Base-by-base conservation (phyloP, 306 rosid genomes). In the Cucurbita pepo region DNA sequence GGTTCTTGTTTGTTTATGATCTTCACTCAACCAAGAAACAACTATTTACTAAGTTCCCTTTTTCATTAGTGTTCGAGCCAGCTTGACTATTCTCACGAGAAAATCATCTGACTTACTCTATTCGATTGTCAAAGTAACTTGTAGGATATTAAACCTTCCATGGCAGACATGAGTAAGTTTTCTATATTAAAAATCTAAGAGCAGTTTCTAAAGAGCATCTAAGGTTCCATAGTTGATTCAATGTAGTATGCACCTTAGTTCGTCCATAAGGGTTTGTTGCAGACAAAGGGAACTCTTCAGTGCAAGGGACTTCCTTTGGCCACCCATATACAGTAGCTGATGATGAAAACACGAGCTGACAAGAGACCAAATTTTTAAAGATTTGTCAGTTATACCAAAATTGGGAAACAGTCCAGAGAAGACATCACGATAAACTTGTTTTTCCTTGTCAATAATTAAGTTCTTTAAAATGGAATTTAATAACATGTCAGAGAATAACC, bases 261-360 rank as follows among this genome's bases (percentile, higher is more conserved):
- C 93, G 86, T 62, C 99, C 99, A 79, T 95, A 95, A 43, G 99
- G 99, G 78, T 95, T 95, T 55, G 77, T 69, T 36, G 96, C 99
- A 50, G 75, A 83, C 59, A 95, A 82, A 55, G 97, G 97, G 67
- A 85, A 91, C 79, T 91, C 99, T 83, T 95, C 99, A 6, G 99
- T 95, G 78, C 99, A 95, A n/a, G 99, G 99, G 77, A 95, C 97
- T 83, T 82, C 88, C 92, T 95, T 91, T 18, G 99, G 97, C 95
- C 97, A 91, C 78, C 99, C 99, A 83, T 95, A 95, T 56, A 95
- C 99, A 54, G 99, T 95, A 19, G 99, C 99, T 71, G 99, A 95
- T 19, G 99, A 95, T 56, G 99, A 95, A 88, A 95, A 95, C 78
- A 95, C 99, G 37, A 95, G 92, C 99, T 95, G 97, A 77, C 41